Percentiles rank a stretch among this genome's conserved stretches.
Evolutionary conservation across 345 rosid species (phyloP).

Genomic region (Excoecaria agallocha): DNA sequence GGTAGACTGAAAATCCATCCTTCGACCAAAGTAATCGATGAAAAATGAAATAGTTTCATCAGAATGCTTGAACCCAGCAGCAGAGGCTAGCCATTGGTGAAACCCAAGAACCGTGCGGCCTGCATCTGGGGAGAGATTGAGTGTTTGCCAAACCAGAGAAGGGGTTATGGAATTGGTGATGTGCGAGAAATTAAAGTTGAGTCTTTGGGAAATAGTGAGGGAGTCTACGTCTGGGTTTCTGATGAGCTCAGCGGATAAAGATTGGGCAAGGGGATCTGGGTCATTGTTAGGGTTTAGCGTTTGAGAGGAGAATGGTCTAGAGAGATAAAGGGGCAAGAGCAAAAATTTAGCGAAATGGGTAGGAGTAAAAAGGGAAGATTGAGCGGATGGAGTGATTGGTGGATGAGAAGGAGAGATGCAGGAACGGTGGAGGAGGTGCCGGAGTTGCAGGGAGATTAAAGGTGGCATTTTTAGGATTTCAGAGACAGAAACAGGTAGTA

Average conservation of each 20-base stretch:
- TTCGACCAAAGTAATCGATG: too few relatives aligned
- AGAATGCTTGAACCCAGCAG: too few relatives aligned
- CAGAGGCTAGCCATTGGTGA: too few relatives aligned
- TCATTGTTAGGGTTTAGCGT: constrained; percentile 21
- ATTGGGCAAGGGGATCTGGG: constrained; percentile 46
- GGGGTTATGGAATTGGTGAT: constrained; percentile 47
- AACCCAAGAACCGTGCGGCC: too few relatives aligned
- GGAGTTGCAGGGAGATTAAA: too few relatives aligned
- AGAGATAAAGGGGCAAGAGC: constrained; percentile 12
- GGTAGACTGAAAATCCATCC: too few relatives aligned
- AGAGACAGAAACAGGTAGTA: too few relatives aligned
- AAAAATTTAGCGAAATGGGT: constrained; percentile 26
- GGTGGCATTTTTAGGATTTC: too few relatives aligned
- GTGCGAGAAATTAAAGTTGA: constrained; percentile 77
- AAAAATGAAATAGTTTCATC: too few relatives aligned
- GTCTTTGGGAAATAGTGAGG: constrained; percentile 49
- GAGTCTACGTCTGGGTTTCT: constrained; percentile 46
- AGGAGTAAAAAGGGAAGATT: constrained; percentile 21
- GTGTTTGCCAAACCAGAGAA: constrained; percentile 48
- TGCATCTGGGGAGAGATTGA: too few relatives aligned
- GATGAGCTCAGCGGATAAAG: constrained; percentile 68
- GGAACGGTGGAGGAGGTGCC: too few relatives aligned
- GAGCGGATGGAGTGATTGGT: constrained; percentile 3
- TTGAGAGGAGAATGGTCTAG: constrained; percentile 37
- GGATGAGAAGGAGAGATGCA: too few relatives aligned